A percentile compares a stretch with the other conserved stretches of the same genome.
Conservation (phyloP, 2,329 filamentous ascomycete species). For the Immersiporthe knoxdaviesiana region DNA sequence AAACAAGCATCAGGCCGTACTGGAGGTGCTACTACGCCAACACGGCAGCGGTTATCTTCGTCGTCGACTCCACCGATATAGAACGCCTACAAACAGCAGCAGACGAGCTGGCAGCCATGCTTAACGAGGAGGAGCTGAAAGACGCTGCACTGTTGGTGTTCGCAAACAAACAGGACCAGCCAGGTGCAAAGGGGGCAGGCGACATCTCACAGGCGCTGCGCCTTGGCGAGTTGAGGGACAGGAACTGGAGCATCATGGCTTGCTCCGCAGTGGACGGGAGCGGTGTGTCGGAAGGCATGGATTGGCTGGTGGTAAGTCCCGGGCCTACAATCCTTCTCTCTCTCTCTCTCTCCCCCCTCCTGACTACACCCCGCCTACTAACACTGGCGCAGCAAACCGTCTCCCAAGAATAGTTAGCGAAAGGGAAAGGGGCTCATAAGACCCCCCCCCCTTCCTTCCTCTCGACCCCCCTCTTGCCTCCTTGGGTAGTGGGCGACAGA, state of each 20-base stretch:
- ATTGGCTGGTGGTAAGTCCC: constrained; percentile 85
- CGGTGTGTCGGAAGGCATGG: constrained; percentile 96
- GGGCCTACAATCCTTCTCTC: not conserved
- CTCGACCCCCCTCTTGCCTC: constrained; percentile 13
- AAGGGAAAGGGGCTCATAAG: not conserved
- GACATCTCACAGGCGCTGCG: constrained; percentile 95
- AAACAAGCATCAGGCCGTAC: constrained; percentile 98
- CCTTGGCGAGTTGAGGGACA: constrained; percentile 86
- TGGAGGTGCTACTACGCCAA: constrained; percentile 99
- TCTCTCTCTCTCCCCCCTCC: too few relatives aligned
- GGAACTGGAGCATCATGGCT: constrained; percentile 99
- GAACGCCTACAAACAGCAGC: constrained; percentile 90
- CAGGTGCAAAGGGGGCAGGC: constrained; percentile 91
- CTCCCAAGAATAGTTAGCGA: constrained; percentile 41
- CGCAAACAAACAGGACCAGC: constrained; percentile 99
- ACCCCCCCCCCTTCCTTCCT: not conserved
- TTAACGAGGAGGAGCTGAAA: constrained; percentile 94
- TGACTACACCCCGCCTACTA: constrained; percentile 9
- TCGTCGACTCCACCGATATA: constrained; percentile 97
- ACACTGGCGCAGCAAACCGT: constrained; percentile 44
- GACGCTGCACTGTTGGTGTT: constrained; percentile 93
- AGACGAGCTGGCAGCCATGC: constrained; percentile 91
- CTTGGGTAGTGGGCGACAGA: constrained; percentile 13
- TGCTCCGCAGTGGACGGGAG: constrained; percentile 95
- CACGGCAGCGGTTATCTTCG: constrained; percentile 97